These are phyloP conservation scores for Cryphonectria radicalis DNA, from an alignment of 2,329 filamentous ascomycete species.

Conservation along the genomic window DNA sequence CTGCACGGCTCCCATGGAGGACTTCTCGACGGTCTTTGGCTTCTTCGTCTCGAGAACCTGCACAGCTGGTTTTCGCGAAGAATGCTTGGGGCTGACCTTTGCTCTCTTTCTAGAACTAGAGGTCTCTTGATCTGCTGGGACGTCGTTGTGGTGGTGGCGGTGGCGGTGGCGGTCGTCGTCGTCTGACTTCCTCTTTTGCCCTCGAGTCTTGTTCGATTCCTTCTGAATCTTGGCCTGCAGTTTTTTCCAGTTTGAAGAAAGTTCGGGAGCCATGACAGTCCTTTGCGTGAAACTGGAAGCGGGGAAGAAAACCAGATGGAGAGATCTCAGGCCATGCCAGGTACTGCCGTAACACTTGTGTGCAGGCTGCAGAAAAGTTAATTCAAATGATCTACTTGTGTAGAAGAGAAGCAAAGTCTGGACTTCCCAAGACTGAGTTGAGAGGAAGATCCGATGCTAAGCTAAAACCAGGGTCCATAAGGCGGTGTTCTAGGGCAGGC, in stretches of 20 bases:
- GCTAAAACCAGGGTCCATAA: not conserved
- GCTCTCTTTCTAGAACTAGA: constrained; percentile 37
- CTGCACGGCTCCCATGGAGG: constrained; percentile 60
- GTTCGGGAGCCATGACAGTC: constrained; percentile 47
- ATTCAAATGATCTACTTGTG: not conserved
- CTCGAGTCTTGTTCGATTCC: constrained; percentile 44
- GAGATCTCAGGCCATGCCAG: not conserved
- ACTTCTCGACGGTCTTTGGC: constrained; percentile 29
- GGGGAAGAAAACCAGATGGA: not conserved
- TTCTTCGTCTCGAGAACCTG: constrained; percentile 29
- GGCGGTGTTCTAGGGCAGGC: not conserved
- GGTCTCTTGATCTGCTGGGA: constrained; percentile 29
- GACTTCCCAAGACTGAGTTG: not conserved
- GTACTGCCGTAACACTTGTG: not conserved
- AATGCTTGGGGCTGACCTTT: constrained; percentile 32
- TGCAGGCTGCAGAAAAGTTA: not conserved
- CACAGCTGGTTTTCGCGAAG: constrained; percentile 23
- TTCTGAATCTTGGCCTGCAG: constrained; percentile 66
- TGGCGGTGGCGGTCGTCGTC: constrained; percentile 30
- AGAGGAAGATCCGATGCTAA: not conserved
- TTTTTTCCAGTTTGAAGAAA: constrained; percentile 79
- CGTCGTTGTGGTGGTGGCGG: no score
- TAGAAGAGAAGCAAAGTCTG: not conserved
- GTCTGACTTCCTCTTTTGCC: constrained; percentile 49
- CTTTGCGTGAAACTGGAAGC: not conserved